Evolutionary conservation across 1,284 basidiomycete species (phyloP), one percentile per base, ranked within the genome.

Genomic region (Fomes fomentarius): DNA sequence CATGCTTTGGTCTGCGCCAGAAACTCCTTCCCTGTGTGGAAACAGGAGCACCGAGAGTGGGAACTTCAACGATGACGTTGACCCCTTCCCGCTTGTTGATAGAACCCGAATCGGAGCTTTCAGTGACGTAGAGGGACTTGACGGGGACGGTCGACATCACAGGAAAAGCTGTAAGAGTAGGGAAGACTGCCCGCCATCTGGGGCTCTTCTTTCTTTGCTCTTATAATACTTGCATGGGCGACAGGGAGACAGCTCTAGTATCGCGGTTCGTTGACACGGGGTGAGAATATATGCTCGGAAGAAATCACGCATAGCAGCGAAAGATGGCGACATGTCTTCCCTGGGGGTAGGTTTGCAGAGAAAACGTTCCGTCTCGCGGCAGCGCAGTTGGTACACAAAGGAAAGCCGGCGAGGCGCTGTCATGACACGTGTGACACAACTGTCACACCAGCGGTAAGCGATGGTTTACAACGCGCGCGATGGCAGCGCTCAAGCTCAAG

Each of bases 11-110:
- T 21, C 63, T 60, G 37, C 60, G 56, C 63, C 64, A 71, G 51
- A 67, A 66, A n/a, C 58, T 52, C 9, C 43, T 47, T 14, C 56
- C 60, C 37, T 53, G 52, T 14, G 57, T 49, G 14, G 67, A 57
- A 5, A 60, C 46, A n/a, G 66, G 58, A 14, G 60, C 63, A 25
- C 63, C 68, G n/a, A 71, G 59, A n/a, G 65, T 60, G 0, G 65
- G 65, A n/a, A 68, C 58, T 14, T 59, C 58, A 22, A 57, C 46
- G 50, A 62, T 68, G 21, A 30, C 28, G 6, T 61, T 58, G 25
- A 58, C 35, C 31, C 57, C 52, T 31, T 56, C 64, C 46, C 57
- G 47, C 33, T 57, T 55, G 40, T 65, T 64, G 52, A 47, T 33
- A 2, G 59, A 61, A 41, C 30, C 53, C 7, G 56, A 44, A 24